These are phyloP conservation scores for Gossypium anomalum DNA, from an alignment of 345 rosid genomes.

Conservation along the genomic window DNA sequence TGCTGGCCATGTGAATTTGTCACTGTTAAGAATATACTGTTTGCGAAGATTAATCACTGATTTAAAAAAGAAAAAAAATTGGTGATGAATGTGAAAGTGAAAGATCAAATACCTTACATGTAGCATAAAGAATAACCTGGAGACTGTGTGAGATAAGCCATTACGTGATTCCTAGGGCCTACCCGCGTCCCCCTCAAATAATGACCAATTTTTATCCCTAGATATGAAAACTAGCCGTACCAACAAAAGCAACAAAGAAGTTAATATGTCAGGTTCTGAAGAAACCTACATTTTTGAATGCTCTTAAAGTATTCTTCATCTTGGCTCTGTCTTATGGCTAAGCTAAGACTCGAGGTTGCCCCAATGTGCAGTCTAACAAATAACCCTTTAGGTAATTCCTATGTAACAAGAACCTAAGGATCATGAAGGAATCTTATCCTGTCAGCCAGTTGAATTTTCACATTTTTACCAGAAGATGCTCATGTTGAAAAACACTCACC, in stretches of 20 bases:
- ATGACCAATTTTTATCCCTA: no score
- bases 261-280: no score
- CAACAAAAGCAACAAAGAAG: neutral
- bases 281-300: neutral
- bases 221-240: neutral
- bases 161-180: slow-evolving; percentile 2
- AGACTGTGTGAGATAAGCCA: neutral
- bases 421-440: neutral
- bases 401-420: no score
- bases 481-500: neutral
- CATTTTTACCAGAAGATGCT: neutral
- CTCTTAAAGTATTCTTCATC: neutral
- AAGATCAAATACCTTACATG: neutral
- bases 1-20: slow-evolving; percentile 8
- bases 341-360: neutral
- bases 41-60: neutral
- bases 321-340: no score
- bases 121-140: neutral
- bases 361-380: neutral
- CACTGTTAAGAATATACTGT: slow-evolving; percentile 4
- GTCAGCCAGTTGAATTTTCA: neutral
- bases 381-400: no score
- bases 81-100: neutral
- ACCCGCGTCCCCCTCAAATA: neutral
- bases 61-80: neutral